Conservation (phyloP, 768 basidiomycete species). For the Tremella fuciformis region DNA sequence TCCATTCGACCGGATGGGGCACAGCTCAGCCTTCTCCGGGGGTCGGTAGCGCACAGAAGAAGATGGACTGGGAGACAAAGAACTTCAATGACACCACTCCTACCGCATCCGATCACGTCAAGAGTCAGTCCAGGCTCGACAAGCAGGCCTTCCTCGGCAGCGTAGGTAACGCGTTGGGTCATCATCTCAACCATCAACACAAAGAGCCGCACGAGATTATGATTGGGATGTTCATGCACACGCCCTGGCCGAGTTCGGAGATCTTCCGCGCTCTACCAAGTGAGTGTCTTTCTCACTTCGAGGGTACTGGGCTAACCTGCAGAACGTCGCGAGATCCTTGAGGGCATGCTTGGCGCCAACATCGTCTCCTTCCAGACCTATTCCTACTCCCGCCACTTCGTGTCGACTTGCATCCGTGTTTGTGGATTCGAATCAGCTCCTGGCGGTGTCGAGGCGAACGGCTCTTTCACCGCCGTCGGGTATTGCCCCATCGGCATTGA, state of each 20-base stretch:
- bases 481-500: constrained; percentile 97
- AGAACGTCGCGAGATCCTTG: constrained; percentile 87
- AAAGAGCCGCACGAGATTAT: constrained; percentile 59
- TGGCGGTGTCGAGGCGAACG: constrained; percentile 74
- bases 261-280: constrained; percentile 91
- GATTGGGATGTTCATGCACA: constrained; percentile 92
- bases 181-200: constrained; percentile 23
- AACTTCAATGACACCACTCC: constrained; percentile 12
- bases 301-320: constrained; percentile 14
- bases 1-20: constrained; percentile 19
- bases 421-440: constrained; percentile 85
- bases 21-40: constrained; percentile 32
- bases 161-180: constrained; percentile 36
- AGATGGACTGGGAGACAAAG: constrained; percentile 40
- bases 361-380: constrained; percentile 94
- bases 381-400: constrained; percentile 92
- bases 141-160: constrained; percentile 37
- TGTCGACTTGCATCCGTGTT: constrained; percentile 89
- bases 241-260: constrained; percentile 94
- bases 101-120: constrained; percentile 8
- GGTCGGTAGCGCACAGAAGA: constrained; percentile 22
- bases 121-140: constrained; percentile 8
- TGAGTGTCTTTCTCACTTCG: constrained; percentile 53
- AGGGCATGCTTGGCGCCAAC: constrained; percentile 97
- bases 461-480: constrained; percentile 73